Evolutionary conservation across 331 rosid genomes (phyloP).

Genomic region (Rhamnella rubrinervis): DNA sequence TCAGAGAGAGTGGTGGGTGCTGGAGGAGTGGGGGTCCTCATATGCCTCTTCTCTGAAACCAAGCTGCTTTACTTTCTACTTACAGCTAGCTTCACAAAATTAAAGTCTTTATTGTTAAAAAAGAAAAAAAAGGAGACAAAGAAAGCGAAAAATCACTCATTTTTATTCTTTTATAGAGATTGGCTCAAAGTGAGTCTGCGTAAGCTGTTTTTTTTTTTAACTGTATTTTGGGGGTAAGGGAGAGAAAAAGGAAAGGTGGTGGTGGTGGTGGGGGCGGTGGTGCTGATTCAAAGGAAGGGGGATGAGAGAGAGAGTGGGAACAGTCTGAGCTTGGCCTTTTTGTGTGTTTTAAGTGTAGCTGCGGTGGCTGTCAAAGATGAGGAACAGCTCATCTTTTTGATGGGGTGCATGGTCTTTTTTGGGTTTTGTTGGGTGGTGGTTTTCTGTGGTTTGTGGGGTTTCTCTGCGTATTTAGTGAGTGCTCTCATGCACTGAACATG

Average conservation of each 20-base stretch:
- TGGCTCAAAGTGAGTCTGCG: neutral
- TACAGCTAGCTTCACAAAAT: constrained; percentile 1
- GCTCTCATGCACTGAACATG: constrained; percentile 41
- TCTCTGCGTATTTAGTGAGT: constrained; percentile 35
- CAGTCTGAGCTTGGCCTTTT: constrained; percentile 72
- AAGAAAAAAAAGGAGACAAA: neutral
- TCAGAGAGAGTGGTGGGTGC: neutral
- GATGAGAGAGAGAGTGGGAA: constrained; percentile 43
- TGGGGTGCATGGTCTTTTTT: constrained; percentile 28
- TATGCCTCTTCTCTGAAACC: constrained; percentile 9
- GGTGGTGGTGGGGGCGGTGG: constrained; percentile 56
- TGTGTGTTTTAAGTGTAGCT: constrained; percentile 52
- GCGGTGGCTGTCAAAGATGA: constrained; percentile 76
- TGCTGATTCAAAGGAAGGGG: constrained; percentile 66
- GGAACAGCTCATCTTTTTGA: constrained; percentile 66
- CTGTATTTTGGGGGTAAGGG: neutral
- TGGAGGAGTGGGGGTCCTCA: constrained; percentile 8
- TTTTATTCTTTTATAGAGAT: neutral
- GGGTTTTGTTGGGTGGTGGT: constrained; percentile 33
- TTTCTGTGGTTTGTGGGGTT: constrained; percentile 44
- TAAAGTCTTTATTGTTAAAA: constrained; percentile 14
- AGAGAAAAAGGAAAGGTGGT: constrained; percentile 19
- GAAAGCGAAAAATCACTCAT: neutral
- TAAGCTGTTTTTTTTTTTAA: constrained; percentile 15
- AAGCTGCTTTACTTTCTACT: constrained; percentile 10